Evolutionary conservation across 495 filamentous ascomycete genomes (phyloP), one percentile per base, ranked within the genome.

Genomic region (Xylaria castorea): DNA sequence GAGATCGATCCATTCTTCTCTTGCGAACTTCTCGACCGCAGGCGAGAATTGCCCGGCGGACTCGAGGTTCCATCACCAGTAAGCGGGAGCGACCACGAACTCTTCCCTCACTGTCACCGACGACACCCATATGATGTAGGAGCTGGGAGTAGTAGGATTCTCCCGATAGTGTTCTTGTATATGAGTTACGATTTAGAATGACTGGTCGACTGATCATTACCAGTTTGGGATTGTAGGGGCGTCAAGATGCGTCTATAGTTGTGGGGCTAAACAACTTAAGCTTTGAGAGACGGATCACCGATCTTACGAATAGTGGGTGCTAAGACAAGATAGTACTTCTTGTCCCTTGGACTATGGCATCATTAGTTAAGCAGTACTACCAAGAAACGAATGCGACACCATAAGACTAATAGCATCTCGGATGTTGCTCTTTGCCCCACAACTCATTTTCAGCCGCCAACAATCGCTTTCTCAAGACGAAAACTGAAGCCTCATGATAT

Each of bases 61-160:
- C 27, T 81, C 81, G 40, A n/a, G n/a, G 66, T 82, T 83, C 36
- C 77, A 75, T 11, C 85, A 79, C 78, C 81, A 82, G 74, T 88
- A n/a, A 88, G 65, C 27, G 2, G 68, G 63, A 25, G 14, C 3
- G 3, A 5, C 27, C 6, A 2, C 44, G 9, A 20, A 5, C 25
- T 18, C 64, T 46, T 73, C 63, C 14, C 34, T 42, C 18, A 61
- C 27, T 18, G 38, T 72, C 12, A 75, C 73, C 0, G 70, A 75
- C 16, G 70, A 75, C 1, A 66, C 12, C 69, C 65, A 72, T 20
- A 20, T 20, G 4, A 48, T 18, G 16, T 18, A 8, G 46, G 46
- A 50, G 20, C 18, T n/a, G 46, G n/a, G 46, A 50, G 46, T 2
- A 50, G 18, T 50, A n/a, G 14, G 16, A 46, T 16, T 18, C 42